These are phyloP conservation scores for Eucalyptus pumila DNA, from an alignment of 345 rosid genomes.

Conservation along the genomic window DNA sequence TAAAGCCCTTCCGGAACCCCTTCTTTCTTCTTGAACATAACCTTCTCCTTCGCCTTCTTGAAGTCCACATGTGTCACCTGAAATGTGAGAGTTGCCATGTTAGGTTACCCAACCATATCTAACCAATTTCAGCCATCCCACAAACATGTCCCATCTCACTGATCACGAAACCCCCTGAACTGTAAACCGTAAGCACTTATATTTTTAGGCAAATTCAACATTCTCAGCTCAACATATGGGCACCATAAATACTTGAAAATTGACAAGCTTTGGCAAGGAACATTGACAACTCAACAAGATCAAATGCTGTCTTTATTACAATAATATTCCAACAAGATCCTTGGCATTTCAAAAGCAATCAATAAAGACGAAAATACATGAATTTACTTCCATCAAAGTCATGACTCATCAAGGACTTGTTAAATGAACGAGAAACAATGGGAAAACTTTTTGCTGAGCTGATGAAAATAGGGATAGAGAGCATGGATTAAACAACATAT, in stretches of 20 bases:
- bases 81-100: neutral
- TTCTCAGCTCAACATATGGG: neutral
- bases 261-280: neutral
- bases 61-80: constrained; percentile 88
- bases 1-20: constrained; percentile 99
- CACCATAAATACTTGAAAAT: neutral
- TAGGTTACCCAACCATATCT: neutral
- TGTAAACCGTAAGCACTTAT: neutral
- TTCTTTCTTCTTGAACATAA: constrained; percentile 99
- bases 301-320: neutral
- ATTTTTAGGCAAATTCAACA: neutral
- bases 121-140: neutral
- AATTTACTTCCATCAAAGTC: neutral
- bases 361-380: neutral
- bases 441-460: neutral
- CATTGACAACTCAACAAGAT: neutral
- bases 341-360: neutral
- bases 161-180: neutral
- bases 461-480: neutral
- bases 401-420: neutral
- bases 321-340: neutral
- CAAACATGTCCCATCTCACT: neutral
- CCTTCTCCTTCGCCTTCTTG: constrained; percentile 96
- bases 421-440: neutral
- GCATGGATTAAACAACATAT: neutral